Evolutionary conservation across 2,329 filamentous ascomycete species (phyloP), one percentile per base, ranked within the genome.

Genomic region (Phyllosticta citrichinensis): DNA sequence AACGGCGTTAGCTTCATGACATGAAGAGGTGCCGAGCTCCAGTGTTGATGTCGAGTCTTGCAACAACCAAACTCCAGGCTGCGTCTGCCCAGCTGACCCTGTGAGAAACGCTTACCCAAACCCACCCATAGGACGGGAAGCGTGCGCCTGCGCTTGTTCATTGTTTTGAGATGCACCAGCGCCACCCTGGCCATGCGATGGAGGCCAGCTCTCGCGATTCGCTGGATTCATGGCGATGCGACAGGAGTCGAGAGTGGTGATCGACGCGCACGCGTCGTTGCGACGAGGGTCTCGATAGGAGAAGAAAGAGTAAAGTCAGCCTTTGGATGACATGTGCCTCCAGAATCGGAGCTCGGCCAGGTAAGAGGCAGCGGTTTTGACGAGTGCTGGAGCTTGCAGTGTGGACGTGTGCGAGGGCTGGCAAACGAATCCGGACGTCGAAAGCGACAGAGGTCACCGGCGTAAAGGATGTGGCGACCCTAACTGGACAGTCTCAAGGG

Each of bases 121-220:
- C 27, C 69, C 62, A 56, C 70, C 71, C 51, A 74, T 64, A 24
- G 72, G 66, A 47, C 73, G 70, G 57, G 70, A 66, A 24, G 66
- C 64, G 62, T 73, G 72, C 33, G 66, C 67, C 64, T 71, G 71
- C 47, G 56, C 64, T 63, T 72, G 70, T 25, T 74, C 71, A 61
- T 69, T 66, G 68, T 72, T 71, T 59, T 74, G 75, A 56, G 79
- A 75, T 5, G 77, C 76, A 53, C 80, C 72, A 62, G 81, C 80
- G 33, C 81, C 75, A 60, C 70, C 69, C 55, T 75, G 69, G 60
- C 76, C 73, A 65, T 83, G 81, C 53, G 77, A 65, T 64, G 69
- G 69, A 59, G 71, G 71, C 73, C 73, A 75, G 63, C 70, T 72
- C 65, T 75, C 73, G 66, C 72, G 73, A 69, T 73, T 71, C 63